Base-by-base conservation (phyloP, 148 eudicot species). In the Chenopodium quinoa region DNA sequence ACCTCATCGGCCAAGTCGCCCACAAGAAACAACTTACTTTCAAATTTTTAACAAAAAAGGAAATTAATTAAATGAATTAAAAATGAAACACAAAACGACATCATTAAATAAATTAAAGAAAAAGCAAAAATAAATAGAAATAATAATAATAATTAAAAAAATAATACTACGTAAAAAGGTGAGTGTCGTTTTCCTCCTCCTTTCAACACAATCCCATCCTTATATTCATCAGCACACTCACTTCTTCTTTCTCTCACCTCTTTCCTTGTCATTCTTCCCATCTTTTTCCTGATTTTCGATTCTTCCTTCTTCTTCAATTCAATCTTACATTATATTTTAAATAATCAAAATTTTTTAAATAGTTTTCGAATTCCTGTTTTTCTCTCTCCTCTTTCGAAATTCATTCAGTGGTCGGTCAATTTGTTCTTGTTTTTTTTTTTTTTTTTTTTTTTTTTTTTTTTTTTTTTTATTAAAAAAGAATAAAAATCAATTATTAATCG, bases 221-320 rank as follows among this genome's bases (percentile, higher is more conserved):
- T 19, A 25, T 29, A 11, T 74, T 68, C 56, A 52, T 50, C 75
- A 56, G 20, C 62, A 56, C 62, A 67, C 64, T 79, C 73, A n/a
- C 73, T 52, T 7, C 47, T 71, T 32, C 20, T 62, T 23, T 74
- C 66, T 81, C 78, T 71, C 46, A n/a, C 56, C 58, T 62, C 77
- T 75, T 17, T 74, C 71, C 69, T 64, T 54, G 68, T 80, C 70
- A 71, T 64, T 72, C 69, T 72, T 73, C 13, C 54, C 76, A 79
- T 80, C 50, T 71, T 70, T 80, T 80, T 80, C 77, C 9, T 71
- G 73, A 62, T 60, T 72, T 68, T 68, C n/a, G 23, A 37, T 34
- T 79, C 72, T 77, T 80, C 71, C 66, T 40, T 58, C 68, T 13
- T 46, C 80, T 11, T 60, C 60, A 17, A 25, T 32, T 47, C 14